phyloP scores from a whole-genome alignment of 768 basidiomycete genomes.

The Dacryopinax primogenitus region DNA sequence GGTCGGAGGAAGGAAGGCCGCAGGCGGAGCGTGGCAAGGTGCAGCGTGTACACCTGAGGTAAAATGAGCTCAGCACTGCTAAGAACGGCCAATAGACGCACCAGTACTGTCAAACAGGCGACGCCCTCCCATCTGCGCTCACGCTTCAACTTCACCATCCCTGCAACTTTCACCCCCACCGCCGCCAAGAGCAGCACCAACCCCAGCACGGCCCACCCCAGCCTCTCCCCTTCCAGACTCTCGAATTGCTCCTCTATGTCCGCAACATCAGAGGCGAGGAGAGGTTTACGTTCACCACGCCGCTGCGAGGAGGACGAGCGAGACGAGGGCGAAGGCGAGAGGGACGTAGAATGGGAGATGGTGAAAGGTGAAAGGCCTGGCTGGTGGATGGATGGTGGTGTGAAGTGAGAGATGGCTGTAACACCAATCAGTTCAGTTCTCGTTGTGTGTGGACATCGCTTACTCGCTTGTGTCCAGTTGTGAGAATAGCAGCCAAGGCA shows the following conservation, averaged over 20 bases:
- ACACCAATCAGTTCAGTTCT: too few species aligned
- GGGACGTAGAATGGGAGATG: too few species aligned
- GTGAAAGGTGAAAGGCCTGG: too few species aligned
- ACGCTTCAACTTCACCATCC: background rate
- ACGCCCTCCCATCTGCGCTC: background rate
- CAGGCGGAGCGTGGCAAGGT: background rate
- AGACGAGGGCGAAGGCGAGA: too few species aligned
- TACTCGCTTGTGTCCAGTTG: too few species aligned
- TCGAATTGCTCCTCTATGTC: background rate
- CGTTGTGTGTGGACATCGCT: too few species aligned
- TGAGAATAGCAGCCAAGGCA: too few species aligned
- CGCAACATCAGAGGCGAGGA: too few species aligned
- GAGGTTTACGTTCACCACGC: too few species aligned
- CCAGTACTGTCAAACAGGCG: background rate
- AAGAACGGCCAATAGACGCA: background rate
- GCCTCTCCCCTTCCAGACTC: background rate
- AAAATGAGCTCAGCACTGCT: background rate
- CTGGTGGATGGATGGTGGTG: too few species aligned
- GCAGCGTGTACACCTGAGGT: background rate
- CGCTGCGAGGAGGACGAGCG: too few species aligned
- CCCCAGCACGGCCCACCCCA: background rate
- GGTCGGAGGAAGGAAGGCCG: background rate
- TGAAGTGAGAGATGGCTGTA: too few species aligned
- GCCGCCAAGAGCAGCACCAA: background rate
- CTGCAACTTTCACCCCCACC: background rate